A percentile compares a stretch with the other conserved stretches of the same genome.
Evolutionary conservation across 768 basidiomycete species (phyloP).

Genomic region (Lactifluus pinguis): DNA sequence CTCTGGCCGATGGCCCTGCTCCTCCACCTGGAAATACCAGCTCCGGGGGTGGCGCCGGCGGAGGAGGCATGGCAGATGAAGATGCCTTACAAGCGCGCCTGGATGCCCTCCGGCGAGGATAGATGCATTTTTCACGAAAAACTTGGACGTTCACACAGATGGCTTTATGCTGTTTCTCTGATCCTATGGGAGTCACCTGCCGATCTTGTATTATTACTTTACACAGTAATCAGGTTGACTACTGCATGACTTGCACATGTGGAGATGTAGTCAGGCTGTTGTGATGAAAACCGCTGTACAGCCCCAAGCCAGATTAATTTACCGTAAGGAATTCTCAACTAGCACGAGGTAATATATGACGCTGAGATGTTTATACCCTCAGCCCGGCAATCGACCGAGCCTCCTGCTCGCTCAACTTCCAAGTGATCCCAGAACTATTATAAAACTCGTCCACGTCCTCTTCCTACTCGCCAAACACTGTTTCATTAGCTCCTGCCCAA

Average conservation of each 20-base stretch:
- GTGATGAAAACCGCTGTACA: no score
- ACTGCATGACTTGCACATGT: no score
- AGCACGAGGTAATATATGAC: no score
- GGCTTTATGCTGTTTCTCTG: neutral
- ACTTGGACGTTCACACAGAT: neutral
- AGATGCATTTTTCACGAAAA: constrained; percentile 17
- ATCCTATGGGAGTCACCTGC: neutral
- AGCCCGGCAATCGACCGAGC: constrained; percentile 61
- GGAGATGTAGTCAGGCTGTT: no score
- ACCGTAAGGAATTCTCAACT: no score
- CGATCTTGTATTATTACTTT: constrained; percentile 4
- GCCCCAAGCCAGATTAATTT: no score
- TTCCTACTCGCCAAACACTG: constrained; percentile 42
- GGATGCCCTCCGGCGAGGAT: constrained; percentile 78
- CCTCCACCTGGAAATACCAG: constrained; percentile 29
- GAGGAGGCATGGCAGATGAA: constrained; percentile 56
- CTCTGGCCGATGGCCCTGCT: constrained; percentile 62
- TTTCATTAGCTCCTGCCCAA: constrained; percentile 7
- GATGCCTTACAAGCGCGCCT: constrained; percentile 90
- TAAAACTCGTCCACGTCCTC: constrained; percentile 95
- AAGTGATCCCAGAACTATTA: constrained; percentile 83
- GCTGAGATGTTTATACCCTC: neutral
- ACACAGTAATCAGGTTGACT: neutral
- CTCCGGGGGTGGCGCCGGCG: constrained; percentile 32
- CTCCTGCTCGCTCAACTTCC: constrained; percentile 74